Evolutionary conservation across 306 rosid species (phyloP).

Genomic region (Vigna nakashimae): DNA sequence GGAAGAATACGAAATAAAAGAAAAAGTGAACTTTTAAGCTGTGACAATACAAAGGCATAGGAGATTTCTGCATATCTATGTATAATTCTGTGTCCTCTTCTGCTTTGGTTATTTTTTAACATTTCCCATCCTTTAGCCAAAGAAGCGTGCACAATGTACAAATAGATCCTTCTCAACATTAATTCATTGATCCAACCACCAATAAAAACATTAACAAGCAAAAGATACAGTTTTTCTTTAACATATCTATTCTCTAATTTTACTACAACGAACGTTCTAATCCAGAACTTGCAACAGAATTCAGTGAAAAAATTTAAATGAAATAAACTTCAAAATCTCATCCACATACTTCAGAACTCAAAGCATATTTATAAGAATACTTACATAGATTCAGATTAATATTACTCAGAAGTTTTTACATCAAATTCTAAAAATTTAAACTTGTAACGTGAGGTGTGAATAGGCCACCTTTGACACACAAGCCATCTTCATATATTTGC

Average conservation of each 20-base stretch:
- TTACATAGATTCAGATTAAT: too few species aligned
- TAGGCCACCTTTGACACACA: background rate
- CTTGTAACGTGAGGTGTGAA: background rate
- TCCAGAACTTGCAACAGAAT: background rate
- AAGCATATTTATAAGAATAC: too few species aligned
- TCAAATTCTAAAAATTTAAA: too few species aligned
- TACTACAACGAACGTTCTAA: background rate
- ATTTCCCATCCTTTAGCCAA: background rate
- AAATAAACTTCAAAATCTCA: too few species aligned
- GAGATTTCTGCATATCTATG: conserved; percentile 1
- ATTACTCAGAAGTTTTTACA: too few species aligned
- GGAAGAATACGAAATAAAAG: background rate
- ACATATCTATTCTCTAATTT: background rate
- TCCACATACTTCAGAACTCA: too few species aligned
- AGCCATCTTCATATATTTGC: background rate
- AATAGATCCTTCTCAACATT: background rate
- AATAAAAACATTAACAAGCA: background rate
- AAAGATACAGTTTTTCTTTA: background rate
- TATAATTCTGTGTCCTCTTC: background rate
- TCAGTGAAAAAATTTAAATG: background rate
- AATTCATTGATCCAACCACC: background rate
- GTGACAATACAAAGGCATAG: background rate
- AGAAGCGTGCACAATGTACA: background rate
- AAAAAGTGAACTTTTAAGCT: background rate
- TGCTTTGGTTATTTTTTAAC: background rate